phyloP scores from a whole-genome alignment of 2,329 filamentous ascomycete genomes.

The Kalmusia sp. region DNA sequence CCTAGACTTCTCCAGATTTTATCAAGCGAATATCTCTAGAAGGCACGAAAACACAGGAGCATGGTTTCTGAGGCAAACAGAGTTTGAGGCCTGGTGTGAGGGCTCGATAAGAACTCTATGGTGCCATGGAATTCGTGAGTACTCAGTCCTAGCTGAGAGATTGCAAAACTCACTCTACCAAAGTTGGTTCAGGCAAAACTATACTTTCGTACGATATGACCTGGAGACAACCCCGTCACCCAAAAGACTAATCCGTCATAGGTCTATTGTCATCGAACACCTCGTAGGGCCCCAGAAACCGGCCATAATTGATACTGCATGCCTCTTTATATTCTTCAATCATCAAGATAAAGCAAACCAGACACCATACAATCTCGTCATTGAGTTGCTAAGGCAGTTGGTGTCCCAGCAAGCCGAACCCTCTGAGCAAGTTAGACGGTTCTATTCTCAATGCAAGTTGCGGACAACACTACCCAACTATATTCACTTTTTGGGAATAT shows the following conservation, averaged over 20 bases:
- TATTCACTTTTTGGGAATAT: background rate
- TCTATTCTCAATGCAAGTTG: background rate
- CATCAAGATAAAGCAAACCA: background rate
- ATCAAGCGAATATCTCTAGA: no score
- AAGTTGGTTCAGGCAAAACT: constrained; percentile 1
- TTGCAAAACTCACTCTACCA: no score
- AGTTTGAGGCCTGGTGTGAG: no score
- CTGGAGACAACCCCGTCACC: no score
- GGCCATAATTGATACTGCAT: background rate
- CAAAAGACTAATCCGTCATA: no score
- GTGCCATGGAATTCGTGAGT: no score
- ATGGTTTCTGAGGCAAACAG: no score
- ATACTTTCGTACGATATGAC: background rate
- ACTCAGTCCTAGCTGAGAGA: no score
- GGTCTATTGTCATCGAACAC: background rate
- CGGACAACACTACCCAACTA: background rate
- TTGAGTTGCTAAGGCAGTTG: constrained; percentile 4
- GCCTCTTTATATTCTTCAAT: constrained; percentile 7
- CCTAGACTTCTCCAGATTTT: no score
- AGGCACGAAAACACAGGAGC: no score
- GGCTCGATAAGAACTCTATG: no score
- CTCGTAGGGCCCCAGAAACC: background rate
- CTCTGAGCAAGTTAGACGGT: background rate
- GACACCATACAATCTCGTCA: background rate
- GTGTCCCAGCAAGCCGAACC: background rate